Percentiles rank a stretch among this genome's conserved stretches.
Evolutionary conservation across 768 basidiomycete genomes (phyloP).

Genomic region (Russula earlei): DNA sequence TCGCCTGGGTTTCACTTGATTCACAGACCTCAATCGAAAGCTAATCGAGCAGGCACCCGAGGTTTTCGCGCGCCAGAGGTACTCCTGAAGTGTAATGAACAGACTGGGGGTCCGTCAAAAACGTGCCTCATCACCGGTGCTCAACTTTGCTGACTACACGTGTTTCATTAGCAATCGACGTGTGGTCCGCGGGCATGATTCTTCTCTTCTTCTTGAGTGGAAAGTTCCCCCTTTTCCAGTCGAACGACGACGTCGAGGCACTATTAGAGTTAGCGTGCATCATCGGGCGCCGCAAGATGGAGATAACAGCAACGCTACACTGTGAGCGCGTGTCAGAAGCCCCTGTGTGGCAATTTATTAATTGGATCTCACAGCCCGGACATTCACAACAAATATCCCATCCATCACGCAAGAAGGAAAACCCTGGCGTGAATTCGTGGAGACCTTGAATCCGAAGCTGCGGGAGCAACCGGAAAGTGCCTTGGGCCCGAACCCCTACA

Average conservation of each 20-base stretch:
- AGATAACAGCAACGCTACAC: conserved; percentile 77
- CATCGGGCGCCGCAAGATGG: conserved; percentile 75
- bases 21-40: conserved; percentile 69
- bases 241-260: conserved; percentile 89
- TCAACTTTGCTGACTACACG: conserved; percentile 7
- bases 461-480: conserved; percentile 43
- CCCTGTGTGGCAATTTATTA: background rate
- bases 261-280: conserved; percentile 90
- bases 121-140: background rate
- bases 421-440: conserved; percentile 66
- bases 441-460: conserved; percentile 65
- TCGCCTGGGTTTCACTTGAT: background rate
- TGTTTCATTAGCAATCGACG: conserved; percentile 70
- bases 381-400: conserved; percentile 85
- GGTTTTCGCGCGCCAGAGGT: conserved; percentile 98
- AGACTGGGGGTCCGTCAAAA: conserved; percentile 70
- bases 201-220: conserved; percentile 84
- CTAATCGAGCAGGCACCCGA: conserved; percentile 92
- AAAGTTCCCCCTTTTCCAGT: conserved; percentile 92
- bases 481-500: conserved; percentile 47
- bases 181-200: conserved; percentile 93
- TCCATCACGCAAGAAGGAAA: conserved; percentile 57
- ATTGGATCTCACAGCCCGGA: conserved; percentile 51
- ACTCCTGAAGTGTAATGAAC: conserved; percentile 85
- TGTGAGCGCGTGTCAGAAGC: conserved; percentile 38